phyloP scores from a whole-genome alignment of 2,329 filamentous ascomycete genomes.

The Aspergillus calidoustus region DNA sequence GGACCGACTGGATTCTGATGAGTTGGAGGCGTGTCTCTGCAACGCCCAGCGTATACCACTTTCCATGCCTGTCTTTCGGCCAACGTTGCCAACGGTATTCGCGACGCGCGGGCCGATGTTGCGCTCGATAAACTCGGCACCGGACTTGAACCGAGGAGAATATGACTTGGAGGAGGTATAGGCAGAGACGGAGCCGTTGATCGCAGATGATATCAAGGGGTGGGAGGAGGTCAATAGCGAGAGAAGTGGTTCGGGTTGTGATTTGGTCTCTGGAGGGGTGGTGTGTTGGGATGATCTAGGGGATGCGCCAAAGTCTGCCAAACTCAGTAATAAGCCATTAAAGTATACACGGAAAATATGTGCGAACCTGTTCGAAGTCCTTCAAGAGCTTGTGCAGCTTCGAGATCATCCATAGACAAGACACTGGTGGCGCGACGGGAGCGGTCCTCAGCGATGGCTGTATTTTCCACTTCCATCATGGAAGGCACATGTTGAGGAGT shows the following conservation, averaged over 20 bases:
- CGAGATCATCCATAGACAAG: conserved; percentile 54
- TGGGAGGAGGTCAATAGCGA: conserved; percentile 87
- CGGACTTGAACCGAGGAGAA: conserved; percentile 84
- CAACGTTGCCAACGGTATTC: conserved; percentile 82
- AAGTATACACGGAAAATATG: not conserved
- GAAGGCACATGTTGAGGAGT: conserved; percentile 33
- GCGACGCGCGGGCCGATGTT: conserved; percentile 81
- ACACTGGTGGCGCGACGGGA: conserved; percentile 51
- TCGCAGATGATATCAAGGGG: conserved; percentile 81
- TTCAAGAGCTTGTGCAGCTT: conserved; percentile 75
- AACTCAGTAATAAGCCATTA: not conserved
- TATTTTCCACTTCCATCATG: conserved; percentile 47
- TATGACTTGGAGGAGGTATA: conserved; percentile 90
- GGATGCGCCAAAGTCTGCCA: conserved; percentile 68
- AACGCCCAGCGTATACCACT: conserved; percentile 85
- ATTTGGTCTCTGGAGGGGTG: conserved; percentile 44
- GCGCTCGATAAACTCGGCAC: conserved; percentile 87
- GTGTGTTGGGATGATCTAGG: conserved; percentile 52
- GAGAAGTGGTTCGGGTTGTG: conserved; percentile 76
- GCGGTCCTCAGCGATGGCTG: conserved; percentile 42
- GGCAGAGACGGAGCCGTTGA: conserved; percentile 80
- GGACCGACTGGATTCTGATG: conserved; percentile 38
- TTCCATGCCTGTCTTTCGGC: conserved; percentile 85
- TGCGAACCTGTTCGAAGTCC: conserved; percentile 66
- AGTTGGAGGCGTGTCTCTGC: conserved; percentile 44